These are phyloP conservation scores for Fistulina hepatica DNA, from an alignment of 1,284 basidiomycete species.

Conservation along the genomic window DNA sequence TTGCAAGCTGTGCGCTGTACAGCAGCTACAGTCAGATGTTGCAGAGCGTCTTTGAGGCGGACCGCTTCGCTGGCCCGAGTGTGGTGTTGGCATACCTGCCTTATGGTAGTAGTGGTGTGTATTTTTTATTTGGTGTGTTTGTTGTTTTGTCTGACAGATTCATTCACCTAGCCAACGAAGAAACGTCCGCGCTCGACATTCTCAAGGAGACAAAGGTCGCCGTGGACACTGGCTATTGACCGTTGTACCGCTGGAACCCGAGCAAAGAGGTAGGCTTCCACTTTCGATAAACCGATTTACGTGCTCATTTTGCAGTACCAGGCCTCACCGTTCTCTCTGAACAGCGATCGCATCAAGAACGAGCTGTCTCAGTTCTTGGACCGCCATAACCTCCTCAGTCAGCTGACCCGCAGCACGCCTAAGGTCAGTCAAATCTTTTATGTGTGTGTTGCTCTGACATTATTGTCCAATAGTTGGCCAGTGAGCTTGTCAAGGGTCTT, in stretches of 20 bases:
- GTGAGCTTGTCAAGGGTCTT: slow-evolving; percentile 77
- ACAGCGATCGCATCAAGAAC: slow-evolving; percentile 90
- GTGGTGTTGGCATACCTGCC: slow-evolving; percentile 94
- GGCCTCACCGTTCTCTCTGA: slow-evolving; percentile 89
- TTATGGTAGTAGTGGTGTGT: slow-evolving; percentile 69
- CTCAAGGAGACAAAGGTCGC: slow-evolving; percentile 96
- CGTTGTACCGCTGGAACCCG: slow-evolving; percentile 97
- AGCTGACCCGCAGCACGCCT: slow-evolving; percentile 76
- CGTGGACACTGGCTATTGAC: slow-evolving; percentile 96
- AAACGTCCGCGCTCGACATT: slow-evolving; percentile 74
- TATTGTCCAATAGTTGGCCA: no score
- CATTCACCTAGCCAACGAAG: no score
- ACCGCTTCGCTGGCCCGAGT: slow-evolving; percentile 82
- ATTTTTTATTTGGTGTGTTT: no score
- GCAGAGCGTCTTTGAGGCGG: slow-evolving; percentile 88
- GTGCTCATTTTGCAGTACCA: no score
- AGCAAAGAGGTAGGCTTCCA: slow-evolving; percentile 61
- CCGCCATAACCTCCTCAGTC: slow-evolving; percentile 91
- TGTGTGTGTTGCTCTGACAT: no score
- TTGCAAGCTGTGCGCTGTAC: slow-evolving; percentile 92
- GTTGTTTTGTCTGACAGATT: no score
- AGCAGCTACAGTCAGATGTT: slow-evolving; percentile 93
- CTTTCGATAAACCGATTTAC: no score
- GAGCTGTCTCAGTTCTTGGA: slow-evolving; percentile 95
- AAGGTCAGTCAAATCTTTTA: no score